phyloP scores from a whole-genome alignment of 441 rosid species.

The Jatropha multifida region DNA sequence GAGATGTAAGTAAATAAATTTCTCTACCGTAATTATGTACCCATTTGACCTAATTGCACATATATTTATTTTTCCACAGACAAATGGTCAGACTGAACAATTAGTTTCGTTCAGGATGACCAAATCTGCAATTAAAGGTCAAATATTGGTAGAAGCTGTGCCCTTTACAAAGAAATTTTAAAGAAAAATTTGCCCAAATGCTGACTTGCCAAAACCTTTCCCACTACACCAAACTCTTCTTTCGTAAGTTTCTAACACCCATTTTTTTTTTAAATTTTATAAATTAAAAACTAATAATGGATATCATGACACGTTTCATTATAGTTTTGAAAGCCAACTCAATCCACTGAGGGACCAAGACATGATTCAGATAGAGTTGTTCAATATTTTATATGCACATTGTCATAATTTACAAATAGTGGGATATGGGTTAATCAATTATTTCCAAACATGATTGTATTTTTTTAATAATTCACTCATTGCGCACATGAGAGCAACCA shows the following conservation, averaged over 20 bases:
- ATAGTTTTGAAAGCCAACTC: too few species aligned
- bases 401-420: not conserved
- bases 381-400: not conserved
- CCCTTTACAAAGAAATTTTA: not conserved
- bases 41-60: too few species aligned
- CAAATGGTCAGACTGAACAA: constrained; percentile 1
- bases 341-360: not conserved
- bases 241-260: too few species aligned
- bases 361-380: not conserved
- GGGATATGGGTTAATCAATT: not conserved
- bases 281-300: too few species aligned
- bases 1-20: too few species aligned
- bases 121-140: not conserved
- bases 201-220: not conserved
- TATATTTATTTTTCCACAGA: too few species aligned
- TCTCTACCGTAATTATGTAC: too few species aligned
- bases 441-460: too few species aligned
- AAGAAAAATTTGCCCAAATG: not conserved
- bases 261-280: too few species aligned
- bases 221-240: not conserved
- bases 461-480: not conserved
- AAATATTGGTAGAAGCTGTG: not conserved
- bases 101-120: not conserved
- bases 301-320: too few species aligned
- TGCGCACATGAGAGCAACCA: not conserved